Evolutionary conservation across 2,329 filamentous ascomycete genomes (phyloP), one percentile per base, ranked within the genome.

Genomic region (Paramyrothecium roridum): DNA sequence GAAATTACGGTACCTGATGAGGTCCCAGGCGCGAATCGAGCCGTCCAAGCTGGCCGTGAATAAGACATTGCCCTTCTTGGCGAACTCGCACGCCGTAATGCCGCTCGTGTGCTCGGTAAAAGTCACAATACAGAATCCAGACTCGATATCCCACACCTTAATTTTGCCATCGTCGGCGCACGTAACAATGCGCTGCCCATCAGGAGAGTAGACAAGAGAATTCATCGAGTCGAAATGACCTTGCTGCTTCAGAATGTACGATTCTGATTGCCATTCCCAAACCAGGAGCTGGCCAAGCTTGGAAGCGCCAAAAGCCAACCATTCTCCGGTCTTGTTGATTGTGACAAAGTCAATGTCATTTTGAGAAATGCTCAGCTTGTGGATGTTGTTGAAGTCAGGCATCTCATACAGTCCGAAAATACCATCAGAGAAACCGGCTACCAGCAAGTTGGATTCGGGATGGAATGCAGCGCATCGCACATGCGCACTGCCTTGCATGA

Each of bases 231-330:
- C 95, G 61, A 96, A 93, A 73, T 99, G 95, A 0, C 93, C 95
- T 72, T 98, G 95, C 68, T 99, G 95, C 74, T 99, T 99, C 50
- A 99, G 79, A 56, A 99, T 96, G 72, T 99, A 99, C 7, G 93
- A 98, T 73, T 99, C 96, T 0, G 95, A 99, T 70, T 98, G 93
- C 93, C 96, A 99, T 71, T 99, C 95, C 95, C 95, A 99, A 3
- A 99, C 95, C 3, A 99, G 77, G n/a, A 99, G 80, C 69, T 99
- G 95, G 1, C 96, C 96, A 6, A 96, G 81, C 65, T 96, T 96
- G 2, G 95, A 96, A 1, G 96, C 95, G 16, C 93, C 95, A 70
- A 99, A 97, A 0, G 96, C 96, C 21, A 99, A 78, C 95, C 95
- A 99, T 75, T 98, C 93, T 52, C 95, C 95, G 33, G 88, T 90